Conservation (phyloP, 2,329 filamentous ascomycete genomes). For the Aureobasidium zeae region DNA sequence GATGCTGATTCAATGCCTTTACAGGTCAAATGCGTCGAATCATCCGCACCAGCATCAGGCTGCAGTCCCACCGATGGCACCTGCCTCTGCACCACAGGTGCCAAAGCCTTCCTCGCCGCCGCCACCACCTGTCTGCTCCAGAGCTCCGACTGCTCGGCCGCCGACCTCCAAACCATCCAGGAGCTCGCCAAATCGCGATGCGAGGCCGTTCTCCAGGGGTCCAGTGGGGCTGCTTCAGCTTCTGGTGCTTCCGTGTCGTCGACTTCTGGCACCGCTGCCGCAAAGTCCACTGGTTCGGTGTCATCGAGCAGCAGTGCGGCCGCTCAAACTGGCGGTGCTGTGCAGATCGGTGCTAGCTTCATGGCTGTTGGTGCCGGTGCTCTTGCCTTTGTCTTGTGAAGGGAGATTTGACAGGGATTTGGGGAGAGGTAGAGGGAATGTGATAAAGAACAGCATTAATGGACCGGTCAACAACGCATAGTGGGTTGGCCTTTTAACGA, state of each 20-base stretch:
- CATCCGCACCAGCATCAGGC: conserved; percentile 39
- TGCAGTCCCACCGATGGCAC: conserved; percentile 39
- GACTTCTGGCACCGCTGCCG: not conserved
- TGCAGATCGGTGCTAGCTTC: conserved; percentile 13
- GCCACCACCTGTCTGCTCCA: conserved; percentile 35
- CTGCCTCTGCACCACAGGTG: conserved; percentile 45
- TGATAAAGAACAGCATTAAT: too few relatives aligned
- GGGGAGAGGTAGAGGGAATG: conserved; percentile 4
- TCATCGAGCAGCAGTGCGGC: conserved; percentile 11
- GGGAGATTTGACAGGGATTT: not conserved
- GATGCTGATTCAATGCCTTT: not conserved
- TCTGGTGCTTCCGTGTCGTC: conserved; percentile 16
- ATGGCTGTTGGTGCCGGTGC: conserved; percentile 11
- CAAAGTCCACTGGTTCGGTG: not conserved
- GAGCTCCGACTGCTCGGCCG: conserved; percentile 27
- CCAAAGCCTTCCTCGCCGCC: conserved; percentile 27
- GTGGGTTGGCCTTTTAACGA: not conserved
- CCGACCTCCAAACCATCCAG: conserved; percentile 31
- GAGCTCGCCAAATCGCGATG: conserved; percentile 18
- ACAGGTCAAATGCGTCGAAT: conserved; percentile 34
- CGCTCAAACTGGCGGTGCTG: conserved; percentile 11
- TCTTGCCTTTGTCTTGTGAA: conserved; percentile 7
- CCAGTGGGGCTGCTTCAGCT: not conserved
- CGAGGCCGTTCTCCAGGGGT: not conserved
- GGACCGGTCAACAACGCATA: not conserved